These are phyloP conservation scores for Annulohypoxylon moriforme DNA, from an alignment of 495 filamentous ascomycete species.

Conservation along the genomic window DNA sequence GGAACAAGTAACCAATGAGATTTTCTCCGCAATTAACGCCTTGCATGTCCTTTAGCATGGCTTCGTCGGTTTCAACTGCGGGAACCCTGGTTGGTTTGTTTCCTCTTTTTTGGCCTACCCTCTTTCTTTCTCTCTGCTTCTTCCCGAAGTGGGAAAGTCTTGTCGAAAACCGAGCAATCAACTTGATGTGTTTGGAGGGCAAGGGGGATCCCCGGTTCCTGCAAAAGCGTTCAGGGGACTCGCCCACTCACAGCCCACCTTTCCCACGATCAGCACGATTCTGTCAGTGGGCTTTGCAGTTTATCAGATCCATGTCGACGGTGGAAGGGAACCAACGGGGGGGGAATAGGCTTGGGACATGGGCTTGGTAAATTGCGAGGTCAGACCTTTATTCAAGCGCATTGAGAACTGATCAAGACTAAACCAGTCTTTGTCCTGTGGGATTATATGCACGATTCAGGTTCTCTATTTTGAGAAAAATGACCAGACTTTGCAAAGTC, in stretches of 20 bases:
- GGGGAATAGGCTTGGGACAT: slow-evolving; percentile 23
- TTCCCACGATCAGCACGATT: slow-evolving; percentile 30
- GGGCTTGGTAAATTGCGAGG: slow-evolving; percentile 35
- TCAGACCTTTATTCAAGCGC: slow-evolving; percentile 35
- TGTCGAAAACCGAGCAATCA: slow-evolving; percentile 34
- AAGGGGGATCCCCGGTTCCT: slow-evolving; percentile 17
- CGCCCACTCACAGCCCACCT: slow-evolving; percentile 4
- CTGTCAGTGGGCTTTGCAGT: slow-evolving; percentile 18
- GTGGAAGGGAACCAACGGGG: slow-evolving; percentile 23
- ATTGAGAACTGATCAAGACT: slow-evolving; percentile 25
- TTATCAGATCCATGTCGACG: slow-evolving; percentile 29
- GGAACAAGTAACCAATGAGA: slow-evolving; percentile 37
- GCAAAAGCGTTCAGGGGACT: slow-evolving; percentile 18
- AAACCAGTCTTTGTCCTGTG: slow-evolving; percentile 15
- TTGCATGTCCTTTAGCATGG: slow-evolving; percentile 25
- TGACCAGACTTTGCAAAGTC: neutral
- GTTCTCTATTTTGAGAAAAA: slow-evolving; percentile 10
- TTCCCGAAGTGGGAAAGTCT: slow-evolving; percentile 27
- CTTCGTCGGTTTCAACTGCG: slow-evolving; percentile 45
- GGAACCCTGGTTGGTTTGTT: slow-evolving; percentile 40
- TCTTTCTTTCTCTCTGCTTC: slow-evolving; percentile 3
- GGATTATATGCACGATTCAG: neutral
- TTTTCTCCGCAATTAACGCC: slow-evolving; percentile 35
- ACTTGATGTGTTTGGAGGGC: slow-evolving; percentile 27
- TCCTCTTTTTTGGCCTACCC: slow-evolving; percentile 17